Conservation (phyloP, 345 rosid genomes). For the Populus pruinosa region DNA sequence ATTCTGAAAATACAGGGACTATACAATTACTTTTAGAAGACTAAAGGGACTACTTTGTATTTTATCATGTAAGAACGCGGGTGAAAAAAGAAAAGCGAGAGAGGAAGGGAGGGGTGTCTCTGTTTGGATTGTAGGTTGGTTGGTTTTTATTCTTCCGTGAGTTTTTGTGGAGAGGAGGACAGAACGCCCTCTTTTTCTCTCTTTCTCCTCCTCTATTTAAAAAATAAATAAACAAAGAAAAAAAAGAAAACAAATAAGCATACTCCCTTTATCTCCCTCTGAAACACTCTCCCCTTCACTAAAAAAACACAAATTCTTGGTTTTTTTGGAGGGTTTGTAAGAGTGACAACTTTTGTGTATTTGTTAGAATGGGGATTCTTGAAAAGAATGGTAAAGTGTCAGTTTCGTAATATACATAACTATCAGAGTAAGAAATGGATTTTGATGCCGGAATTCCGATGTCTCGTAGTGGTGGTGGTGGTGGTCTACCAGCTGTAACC, state of each 20-base stretch:
- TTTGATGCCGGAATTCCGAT: constrained; percentile 73
- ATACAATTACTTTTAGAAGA: too few relatives aligned
- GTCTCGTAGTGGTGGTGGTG: constrained; percentile 42
- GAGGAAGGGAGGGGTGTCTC: constrained; percentile 1
- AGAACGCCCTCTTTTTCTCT: constrained; percentile 31
- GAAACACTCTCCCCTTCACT: constrained; percentile 5
- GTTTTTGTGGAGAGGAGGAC: constrained; percentile 58
- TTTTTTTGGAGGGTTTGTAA: background rate
- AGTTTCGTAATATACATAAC: constrained; percentile 37
- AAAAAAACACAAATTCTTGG: background rate
- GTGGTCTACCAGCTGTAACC: constrained; percentile 25
- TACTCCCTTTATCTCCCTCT: background rate
- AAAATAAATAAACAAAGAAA: too few relatives aligned
- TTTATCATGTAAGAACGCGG: constrained; percentile 20
- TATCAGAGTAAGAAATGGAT: constrained; percentile 42
- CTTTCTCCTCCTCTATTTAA: constrained; percentile 18
- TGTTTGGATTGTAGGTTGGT: constrained; percentile 30
- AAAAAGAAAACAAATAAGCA: background rate
- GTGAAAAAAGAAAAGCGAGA: background rate
- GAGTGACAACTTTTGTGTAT: background rate
- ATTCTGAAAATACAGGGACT: too few relatives aligned
- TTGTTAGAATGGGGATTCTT: constrained; percentile 24
- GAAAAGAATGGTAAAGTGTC: constrained; percentile 23
- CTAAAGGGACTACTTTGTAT: too few relatives aligned
- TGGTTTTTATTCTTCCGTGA: constrained; percentile 34